A percentile compares a stretch with the other conserved stretches of the same genome.
Evolutionary conservation across 768 basidiomycete species (phyloP).

Genomic region (Lyophyllum semitale): DNA sequence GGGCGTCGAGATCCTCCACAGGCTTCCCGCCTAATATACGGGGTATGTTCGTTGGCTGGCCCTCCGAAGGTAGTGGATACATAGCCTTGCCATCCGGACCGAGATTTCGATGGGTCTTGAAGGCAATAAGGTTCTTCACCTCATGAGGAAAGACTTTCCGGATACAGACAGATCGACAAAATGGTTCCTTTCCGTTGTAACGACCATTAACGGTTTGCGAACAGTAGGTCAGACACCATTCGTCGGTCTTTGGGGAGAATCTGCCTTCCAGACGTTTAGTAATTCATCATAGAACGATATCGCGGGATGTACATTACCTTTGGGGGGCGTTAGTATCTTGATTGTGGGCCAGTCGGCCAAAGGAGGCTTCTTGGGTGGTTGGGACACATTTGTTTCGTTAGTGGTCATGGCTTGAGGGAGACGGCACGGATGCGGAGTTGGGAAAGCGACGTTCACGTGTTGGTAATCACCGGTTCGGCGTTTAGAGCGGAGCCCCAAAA

Average conservation of each 20-base stretch:
- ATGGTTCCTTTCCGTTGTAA: slow-evolving; percentile 48
- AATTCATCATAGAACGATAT: background rate
- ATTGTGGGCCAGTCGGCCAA: slow-evolving; percentile 53
- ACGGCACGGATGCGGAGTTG: background rate
- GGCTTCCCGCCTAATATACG: slow-evolving; percentile 45
- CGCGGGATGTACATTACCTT: slow-evolving; percentile 33
- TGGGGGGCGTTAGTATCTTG: slow-evolving; percentile 54
- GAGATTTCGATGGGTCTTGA: slow-evolving; percentile 44
- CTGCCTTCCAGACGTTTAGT: slow-evolving; percentile 37
- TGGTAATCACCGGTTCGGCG: slow-evolving; percentile 14
- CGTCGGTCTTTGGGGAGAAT: slow-evolving; percentile 61
- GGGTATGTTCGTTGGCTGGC: slow-evolving; percentile 53
- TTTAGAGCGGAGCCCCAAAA: slow-evolving; percentile 27
- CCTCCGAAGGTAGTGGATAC: slow-evolving; percentile 68
- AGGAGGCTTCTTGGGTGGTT: slow-evolving; percentile 36
- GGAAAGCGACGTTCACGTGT: background rate
- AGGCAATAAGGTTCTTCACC: slow-evolving; percentile 51
- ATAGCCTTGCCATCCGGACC: slow-evolving; percentile 47
- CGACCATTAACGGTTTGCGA: slow-evolving; percentile 59
- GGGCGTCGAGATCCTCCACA: slow-evolving; percentile 33
- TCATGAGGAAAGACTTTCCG: slow-evolving; percentile 71
- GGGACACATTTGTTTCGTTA: slow-evolving; percentile 20
- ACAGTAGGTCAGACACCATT: slow-evolving; percentile 66
- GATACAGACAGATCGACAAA: slow-evolving; percentile 61
- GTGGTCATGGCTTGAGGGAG: slow-evolving; percentile 1